Percentiles rank a stretch among this genome's conserved stretches.
Conservation (phyloP, 306 rosid species). For the Ormosia emarginata region DNA sequence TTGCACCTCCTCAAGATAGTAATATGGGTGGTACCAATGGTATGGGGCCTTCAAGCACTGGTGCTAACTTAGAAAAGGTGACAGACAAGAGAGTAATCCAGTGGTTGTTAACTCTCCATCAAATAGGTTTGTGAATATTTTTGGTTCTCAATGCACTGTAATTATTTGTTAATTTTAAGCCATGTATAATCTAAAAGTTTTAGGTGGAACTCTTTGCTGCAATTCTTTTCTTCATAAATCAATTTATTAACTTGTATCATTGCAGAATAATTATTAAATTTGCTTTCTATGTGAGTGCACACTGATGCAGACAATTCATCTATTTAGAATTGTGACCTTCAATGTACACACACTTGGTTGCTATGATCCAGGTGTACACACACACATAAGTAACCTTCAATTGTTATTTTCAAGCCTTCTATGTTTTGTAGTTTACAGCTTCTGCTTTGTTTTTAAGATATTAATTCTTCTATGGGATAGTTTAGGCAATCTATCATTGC, state of each 20-base stretch:
- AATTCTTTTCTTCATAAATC: not conserved
- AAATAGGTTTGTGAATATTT: constrained; percentile 64
- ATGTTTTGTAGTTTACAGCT: not conserved
- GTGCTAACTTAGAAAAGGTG: constrained; percentile 29
- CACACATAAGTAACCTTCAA: not conserved
- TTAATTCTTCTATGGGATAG: not conserved
- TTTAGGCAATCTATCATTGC: not conserved
- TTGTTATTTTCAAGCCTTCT: not conserved
- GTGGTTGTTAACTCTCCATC: constrained; percentile 97
- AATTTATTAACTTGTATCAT: not conserved
- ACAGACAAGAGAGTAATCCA: constrained; percentile 66
- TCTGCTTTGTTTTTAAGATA: not conserved
- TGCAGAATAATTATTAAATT: not conserved
- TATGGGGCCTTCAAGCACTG: constrained; percentile 6
- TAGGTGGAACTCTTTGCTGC: not conserved
- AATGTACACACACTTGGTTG: too few relatives aligned
- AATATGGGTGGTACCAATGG: not conserved
- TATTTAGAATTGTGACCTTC: not conserved
- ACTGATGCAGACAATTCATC: not conserved
- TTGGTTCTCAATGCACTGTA: not conserved
- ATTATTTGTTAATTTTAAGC: not conserved
- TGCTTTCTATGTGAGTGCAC: not conserved
- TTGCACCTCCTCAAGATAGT: constrained; percentile 35
- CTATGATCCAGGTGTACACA: not conserved
- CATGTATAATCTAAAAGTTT: not conserved